Percentiles rank a stretch among this genome's conserved stretches.
phyloP scores from a whole-genome alignment of 1,284 basidiomycete genomes.

The Apiotrichum sp. region DNA sequence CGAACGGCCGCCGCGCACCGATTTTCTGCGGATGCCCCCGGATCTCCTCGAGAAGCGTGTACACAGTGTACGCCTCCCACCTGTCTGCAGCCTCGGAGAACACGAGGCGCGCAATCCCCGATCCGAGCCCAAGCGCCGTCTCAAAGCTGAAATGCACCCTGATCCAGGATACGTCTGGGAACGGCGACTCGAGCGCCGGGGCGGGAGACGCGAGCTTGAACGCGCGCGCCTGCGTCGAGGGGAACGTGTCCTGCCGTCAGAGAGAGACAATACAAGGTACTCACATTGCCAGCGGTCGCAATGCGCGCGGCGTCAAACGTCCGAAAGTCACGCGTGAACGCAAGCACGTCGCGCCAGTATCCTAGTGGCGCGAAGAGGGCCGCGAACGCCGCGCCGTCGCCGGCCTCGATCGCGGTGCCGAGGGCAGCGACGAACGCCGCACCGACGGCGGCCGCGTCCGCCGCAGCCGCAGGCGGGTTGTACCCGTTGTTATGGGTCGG shows the following conservation, averaged over 20 bases:
- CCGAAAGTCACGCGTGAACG: constrained; percentile 35
- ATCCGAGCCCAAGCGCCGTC: constrained; percentile 52
- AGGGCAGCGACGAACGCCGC: not conserved
- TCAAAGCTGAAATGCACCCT: constrained; percentile 57
- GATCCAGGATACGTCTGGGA: constrained; percentile 58
- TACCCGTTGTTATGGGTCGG: not conserved
- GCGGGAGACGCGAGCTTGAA: constrained; percentile 48
- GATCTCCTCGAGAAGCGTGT: constrained; percentile 58
- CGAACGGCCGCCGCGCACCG: constrained; percentile 42
- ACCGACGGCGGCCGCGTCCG: no score
- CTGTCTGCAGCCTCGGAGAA: constrained; percentile 39
- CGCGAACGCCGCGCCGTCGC: constrained; percentile 1
- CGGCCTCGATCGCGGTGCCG: not conserved
- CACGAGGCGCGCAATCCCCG: constrained; percentile 56
- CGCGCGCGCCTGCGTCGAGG: constrained; percentile 40
- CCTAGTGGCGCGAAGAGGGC: constrained; percentile 5
- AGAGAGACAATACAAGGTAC: not conserved
- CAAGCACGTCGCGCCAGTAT: constrained; percentile 19
- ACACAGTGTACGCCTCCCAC: constrained; percentile 59
- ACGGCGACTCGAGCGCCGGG: constrained; percentile 49
- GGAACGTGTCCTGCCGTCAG: constrained; percentile 43
- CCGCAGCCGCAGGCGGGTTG: not conserved
- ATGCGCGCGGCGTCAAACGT: constrained; percentile 25
- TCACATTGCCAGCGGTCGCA: constrained; percentile 29
- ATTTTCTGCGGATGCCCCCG: constrained; percentile 52